These are phyloP conservation scores for Lathyrus sativus DNA, from an alignment of 306 rosid genomes.

Conservation along the genomic window DNA sequence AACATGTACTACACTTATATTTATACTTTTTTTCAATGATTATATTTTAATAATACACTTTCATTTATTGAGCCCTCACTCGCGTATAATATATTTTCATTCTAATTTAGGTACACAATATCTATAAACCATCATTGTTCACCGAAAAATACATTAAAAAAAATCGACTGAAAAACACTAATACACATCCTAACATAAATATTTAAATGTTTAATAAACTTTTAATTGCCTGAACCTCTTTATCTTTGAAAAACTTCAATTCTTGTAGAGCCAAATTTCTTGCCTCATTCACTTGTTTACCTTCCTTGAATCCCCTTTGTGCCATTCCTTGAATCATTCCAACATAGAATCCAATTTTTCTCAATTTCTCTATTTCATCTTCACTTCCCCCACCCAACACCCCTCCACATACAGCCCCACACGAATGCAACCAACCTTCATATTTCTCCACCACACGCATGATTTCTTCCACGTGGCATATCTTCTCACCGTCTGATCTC, in stretches of 20 bases:
- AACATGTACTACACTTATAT: too few relatives aligned
- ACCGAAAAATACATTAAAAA: too few relatives aligned
- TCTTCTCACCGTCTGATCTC: constrained; percentile 17
- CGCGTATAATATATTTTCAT: too few relatives aligned
- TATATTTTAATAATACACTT: too few relatives aligned
- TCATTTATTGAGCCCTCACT: too few relatives aligned
- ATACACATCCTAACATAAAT: too few relatives aligned
- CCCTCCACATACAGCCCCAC: constrained; percentile 75
- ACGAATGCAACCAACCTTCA: constrained; percentile 66
- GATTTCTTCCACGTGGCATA: background rate
- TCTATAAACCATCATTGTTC: too few relatives aligned
- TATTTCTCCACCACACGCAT: constrained; percentile 35
- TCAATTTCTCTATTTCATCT: constrained; percentile 52
- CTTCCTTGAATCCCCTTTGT: constrained; percentile 25
- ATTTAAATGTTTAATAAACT: constrained; percentile 39
- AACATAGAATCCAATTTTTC: constrained; percentile 53
- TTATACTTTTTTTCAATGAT: too few relatives aligned
- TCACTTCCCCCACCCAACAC: constrained; percentile 69
- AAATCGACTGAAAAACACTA: too few relatives aligned
- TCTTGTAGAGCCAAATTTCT: constrained; percentile 50
- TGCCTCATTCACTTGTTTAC: constrained; percentile 11
- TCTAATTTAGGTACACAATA: too few relatives aligned
- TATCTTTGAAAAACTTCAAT: constrained; percentile 46
- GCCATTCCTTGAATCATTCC: constrained; percentile 50
- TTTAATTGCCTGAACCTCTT: constrained; percentile 40